Evolutionary conservation across 2,329 filamentous ascomycete genomes (phyloP).

Genomic region (Drechslerella stenobrocha): DNA sequence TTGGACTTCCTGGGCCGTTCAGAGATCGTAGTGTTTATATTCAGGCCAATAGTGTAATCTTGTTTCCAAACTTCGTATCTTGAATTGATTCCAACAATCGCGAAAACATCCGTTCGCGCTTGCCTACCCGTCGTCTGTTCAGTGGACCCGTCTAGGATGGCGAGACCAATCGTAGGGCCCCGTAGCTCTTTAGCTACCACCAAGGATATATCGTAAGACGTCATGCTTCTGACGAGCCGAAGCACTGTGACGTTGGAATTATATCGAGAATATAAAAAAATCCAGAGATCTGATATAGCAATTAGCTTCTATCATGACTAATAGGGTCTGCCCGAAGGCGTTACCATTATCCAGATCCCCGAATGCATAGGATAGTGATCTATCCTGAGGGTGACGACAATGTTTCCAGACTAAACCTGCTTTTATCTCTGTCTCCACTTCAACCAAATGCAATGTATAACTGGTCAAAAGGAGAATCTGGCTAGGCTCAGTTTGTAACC

Average conservation of each 20-base stretch:
- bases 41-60: conserved; percentile 28
- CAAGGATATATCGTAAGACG: conserved; percentile 17
- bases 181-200: conserved; percentile 6
- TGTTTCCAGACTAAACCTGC: conserved; percentile 28
- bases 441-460: conserved; percentile 21
- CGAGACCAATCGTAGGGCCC: conserved; percentile 17
- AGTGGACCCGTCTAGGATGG: conserved; percentile 25
- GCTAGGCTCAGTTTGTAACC: conserved; percentile 6
- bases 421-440: not conserved
- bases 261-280: conserved; percentile 30
- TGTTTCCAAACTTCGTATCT: conserved; percentile 37
- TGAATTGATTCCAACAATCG: conserved; percentile 16
- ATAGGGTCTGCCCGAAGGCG: not conserved
- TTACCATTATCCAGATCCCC: conserved; percentile 25
- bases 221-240: not conserved
- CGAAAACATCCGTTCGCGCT: conserved; percentile 15
- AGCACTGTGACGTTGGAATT: conserved; percentile 29
- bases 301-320: not conserved
- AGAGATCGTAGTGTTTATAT: conserved; percentile 15
- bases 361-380: conserved; percentile 13
- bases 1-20: conserved; percentile 17
- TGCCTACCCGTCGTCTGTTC: not conserved
- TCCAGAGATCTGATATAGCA: conserved; percentile 4
- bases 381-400: conserved; percentile 29
- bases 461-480: conserved; percentile 33